Evolutionary conservation across 208 protist species (phyloP).

Genomic region (Crithidia mellificae): DNA sequence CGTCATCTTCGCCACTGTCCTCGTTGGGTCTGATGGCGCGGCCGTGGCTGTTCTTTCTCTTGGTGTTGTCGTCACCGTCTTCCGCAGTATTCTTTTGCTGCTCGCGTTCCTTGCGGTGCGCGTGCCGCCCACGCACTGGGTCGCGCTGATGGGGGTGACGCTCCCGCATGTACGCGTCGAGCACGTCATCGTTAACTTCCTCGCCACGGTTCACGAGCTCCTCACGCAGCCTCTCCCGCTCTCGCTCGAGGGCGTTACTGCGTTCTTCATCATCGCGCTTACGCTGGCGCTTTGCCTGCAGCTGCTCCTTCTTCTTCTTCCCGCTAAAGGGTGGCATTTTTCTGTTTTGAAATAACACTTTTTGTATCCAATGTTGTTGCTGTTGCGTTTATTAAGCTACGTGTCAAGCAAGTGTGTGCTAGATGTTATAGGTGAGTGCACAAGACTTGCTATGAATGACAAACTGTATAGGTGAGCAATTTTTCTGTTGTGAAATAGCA

Average conservation of each 20-base stretch:
- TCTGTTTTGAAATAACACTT: too few species aligned
- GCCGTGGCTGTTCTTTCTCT: background rate
- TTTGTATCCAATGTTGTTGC: too few species aligned
- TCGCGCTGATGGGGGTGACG: slow-evolving; percentile 19
- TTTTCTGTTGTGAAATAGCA: too few species aligned
- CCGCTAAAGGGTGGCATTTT: slow-evolving; percentile 83
- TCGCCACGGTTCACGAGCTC: slow-evolving; percentile 23
- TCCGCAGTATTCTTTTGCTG: background rate
- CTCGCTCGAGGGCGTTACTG: slow-evolving; percentile 17
- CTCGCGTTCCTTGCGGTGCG: slow-evolving; percentile 4
- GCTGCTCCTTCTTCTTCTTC: slow-evolving; percentile 92
- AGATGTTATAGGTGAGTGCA: too few species aligned
- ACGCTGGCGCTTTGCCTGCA: slow-evolving; percentile 79
- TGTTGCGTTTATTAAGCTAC: background rate
- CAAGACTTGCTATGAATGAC: too few species aligned
- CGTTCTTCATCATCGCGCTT: slow-evolving; percentile 63
- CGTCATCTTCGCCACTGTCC: background rate
- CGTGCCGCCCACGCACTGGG: slow-evolving; percentile 2
- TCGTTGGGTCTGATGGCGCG: background rate
- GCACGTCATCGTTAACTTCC: slow-evolving; percentile 23
- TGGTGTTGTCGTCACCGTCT: background rate
- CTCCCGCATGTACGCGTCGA: slow-evolving; percentile 21
- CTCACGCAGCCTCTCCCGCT: slow-evolving; percentile 35
- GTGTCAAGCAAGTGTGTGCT: background rate
- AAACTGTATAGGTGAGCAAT: too few species aligned